Conservation (phyloP, 805 yeast species). For the Saccharomycopsis babjevae region DNA sequence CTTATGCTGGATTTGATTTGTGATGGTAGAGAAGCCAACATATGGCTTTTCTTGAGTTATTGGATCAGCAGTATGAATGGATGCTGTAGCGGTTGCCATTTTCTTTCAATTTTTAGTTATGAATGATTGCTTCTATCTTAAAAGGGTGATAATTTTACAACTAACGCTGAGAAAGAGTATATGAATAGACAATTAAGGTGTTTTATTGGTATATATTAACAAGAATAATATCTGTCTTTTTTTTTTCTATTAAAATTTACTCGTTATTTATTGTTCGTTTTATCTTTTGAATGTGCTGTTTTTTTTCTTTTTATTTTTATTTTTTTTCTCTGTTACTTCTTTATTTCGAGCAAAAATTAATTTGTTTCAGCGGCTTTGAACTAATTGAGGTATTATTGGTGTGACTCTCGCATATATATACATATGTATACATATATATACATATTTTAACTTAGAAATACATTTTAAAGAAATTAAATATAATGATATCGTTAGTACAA, state of each 20-base stretch:
- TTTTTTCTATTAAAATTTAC: background rate
- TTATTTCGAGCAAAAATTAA: background rate
- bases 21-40: slow-evolving; percentile 95
- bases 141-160: background rate
- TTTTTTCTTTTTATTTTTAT: background rate
- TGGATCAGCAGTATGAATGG: background rate
- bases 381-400: background rate
- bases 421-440: background rate
- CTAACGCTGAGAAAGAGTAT: background rate
- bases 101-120: background rate
- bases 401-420: background rate
- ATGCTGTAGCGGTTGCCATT: slow-evolving; percentile 1
- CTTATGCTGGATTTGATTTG: slow-evolving; percentile 89
- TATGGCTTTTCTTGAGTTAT: slow-evolving; percentile 27
- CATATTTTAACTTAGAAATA: background rate
- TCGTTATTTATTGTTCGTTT: background rate
- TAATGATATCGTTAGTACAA: no score
- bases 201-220: background rate
- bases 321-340: background rate
- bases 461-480: background rate
- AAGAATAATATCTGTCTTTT: background rate
- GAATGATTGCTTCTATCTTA: background rate
- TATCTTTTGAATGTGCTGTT: background rate
- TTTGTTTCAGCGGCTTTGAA: background rate
- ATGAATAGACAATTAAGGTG: no score